Conservation (phyloP, 768 basidiomycete species). For the Rhodotorula kratochvilovae region DNA sequence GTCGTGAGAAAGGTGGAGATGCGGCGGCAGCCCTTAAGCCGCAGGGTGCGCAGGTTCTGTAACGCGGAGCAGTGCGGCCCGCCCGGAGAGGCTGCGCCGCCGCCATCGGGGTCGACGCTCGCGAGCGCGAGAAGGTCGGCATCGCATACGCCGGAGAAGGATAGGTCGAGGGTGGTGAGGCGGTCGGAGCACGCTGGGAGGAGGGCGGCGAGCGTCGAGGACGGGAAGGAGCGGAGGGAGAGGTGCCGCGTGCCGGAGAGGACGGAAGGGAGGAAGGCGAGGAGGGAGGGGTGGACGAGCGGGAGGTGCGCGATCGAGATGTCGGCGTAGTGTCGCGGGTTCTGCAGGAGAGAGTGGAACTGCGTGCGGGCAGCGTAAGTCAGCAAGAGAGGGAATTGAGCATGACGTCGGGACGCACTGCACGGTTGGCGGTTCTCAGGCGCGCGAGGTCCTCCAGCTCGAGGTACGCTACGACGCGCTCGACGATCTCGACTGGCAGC, state of each 20-base stretch:
- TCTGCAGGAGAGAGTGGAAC: background rate
- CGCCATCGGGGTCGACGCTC: too few relatives aligned
- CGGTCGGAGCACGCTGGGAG: background rate
- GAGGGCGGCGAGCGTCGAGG: background rate
- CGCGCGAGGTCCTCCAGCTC: background rate
- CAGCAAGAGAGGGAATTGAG: background rate
- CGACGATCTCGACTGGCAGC: background rate
- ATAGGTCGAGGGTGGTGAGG: slow-evolving; percentile 3
- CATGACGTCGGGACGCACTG: background rate
- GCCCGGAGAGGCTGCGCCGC: background rate
- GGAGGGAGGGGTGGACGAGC: background rate
- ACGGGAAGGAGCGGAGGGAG: background rate
- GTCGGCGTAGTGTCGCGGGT: background rate
- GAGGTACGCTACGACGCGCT: background rate
- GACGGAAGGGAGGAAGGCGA: background rate
- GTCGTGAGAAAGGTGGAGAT: background rate
- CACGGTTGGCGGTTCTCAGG: background rate
- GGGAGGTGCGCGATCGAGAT: background rate
- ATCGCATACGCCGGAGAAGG: slow-evolving; percentile 3
- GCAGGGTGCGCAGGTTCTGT: background rate
- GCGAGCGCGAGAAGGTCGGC: background rate
- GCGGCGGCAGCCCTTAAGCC: slow-evolving; percentile 3
- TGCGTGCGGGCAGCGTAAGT: background rate
- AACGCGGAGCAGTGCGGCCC: background rate
- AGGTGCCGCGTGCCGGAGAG: background rate